Conservation (phyloP, 2,329 filamentous ascomycete genomes). For the Rutstroemia sp. region DNA sequence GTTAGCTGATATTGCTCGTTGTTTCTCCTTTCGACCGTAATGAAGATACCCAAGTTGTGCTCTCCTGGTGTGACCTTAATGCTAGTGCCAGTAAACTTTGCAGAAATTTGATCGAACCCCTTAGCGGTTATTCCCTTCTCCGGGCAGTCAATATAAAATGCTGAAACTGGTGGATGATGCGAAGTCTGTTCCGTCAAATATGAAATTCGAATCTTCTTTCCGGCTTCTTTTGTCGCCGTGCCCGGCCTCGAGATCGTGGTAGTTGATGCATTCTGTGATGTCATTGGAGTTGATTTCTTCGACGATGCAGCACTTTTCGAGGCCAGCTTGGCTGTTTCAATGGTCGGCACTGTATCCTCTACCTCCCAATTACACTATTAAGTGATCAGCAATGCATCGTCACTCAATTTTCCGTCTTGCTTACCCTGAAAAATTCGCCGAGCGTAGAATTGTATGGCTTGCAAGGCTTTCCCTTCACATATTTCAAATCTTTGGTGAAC, state of each 20-base stretch:
- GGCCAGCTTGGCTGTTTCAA: slow-evolving; percentile 31
- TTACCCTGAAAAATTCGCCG: slow-evolving; percentile 91
- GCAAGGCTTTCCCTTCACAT: slow-evolving; percentile 96
- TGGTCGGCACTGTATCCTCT: slow-evolving; percentile 65
- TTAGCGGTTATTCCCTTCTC: slow-evolving; percentile 81
- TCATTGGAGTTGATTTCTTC: slow-evolving; percentile 8
- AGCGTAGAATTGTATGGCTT: slow-evolving; percentile 98
- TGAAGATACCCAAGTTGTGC: slow-evolving; percentile 94
- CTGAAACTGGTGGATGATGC: slow-evolving; percentile 94
- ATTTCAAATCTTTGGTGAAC: slow-evolving; percentile 99
- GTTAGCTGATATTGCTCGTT: slow-evolving; percentile 93
- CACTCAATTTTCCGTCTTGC: slow-evolving; percentile 23
- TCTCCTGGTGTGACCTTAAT: slow-evolving; percentile 86
- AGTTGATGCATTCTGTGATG: slow-evolving; percentile 20
- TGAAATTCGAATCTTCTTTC: slow-evolving; percentile 70
- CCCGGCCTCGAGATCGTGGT: slow-evolving; percentile 14
- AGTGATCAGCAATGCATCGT: slow-evolving; percentile 10
- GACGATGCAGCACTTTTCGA: background rate
- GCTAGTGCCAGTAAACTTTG: slow-evolving; percentile 95
- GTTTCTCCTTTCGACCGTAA: slow-evolving; percentile 70
- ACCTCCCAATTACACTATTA: slow-evolving; percentile 89
- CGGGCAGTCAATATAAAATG: slow-evolving; percentile 88
- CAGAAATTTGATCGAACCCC: slow-evolving; percentile 92
- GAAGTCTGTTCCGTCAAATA: slow-evolving; percentile 98
- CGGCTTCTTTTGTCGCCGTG: slow-evolving; percentile 29